A percentile compares a stretch with the other conserved stretches of the same genome.
These are phyloP conservation scores for California macrophylla DNA, from an alignment of 441 rosid genomes.

Conservation along the genomic window DNA sequence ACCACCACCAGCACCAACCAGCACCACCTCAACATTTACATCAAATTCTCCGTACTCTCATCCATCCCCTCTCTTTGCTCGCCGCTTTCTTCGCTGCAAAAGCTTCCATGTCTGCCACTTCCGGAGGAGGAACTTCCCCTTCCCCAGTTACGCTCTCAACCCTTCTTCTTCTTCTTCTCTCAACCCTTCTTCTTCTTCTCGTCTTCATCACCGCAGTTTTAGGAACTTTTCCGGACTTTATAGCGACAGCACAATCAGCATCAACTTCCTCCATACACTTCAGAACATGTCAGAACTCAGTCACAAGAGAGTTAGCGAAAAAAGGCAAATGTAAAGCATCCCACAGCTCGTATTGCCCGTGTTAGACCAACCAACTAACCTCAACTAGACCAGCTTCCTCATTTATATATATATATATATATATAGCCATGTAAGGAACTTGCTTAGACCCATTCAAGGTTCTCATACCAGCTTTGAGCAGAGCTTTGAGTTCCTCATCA, in stretches of 20 bases:
- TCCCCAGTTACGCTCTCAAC: constrained; percentile 20
- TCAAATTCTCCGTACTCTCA: too few species aligned
- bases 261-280: constrained; percentile 27
- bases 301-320: constrained; percentile 26
- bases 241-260: constrained; percentile 34
- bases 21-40: constrained; percentile 23
- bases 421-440: constrained; percentile 22
- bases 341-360: constrained; percentile 24
- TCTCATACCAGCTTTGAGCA: background rate
- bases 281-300: constrained; percentile 22
- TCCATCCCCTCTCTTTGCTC: too few species aligned
- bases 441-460: constrained; percentile 17
- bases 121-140: constrained; percentile 20
- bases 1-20: constrained; percentile 23
- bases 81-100: constrained; percentile 21
- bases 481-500: too few species aligned
- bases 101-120: constrained; percentile 62
- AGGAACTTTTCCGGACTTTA: constrained; percentile 22
- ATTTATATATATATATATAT: constrained; percentile 20
- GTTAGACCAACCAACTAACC: constrained; percentile 30
- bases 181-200: constrained; percentile 12
- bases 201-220: constrained; percentile 16
- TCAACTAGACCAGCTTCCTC: constrained; percentile 33
- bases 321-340: constrained; percentile 23
- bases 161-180: constrained; percentile 17